Evolutionary conservation across 2,329 filamentous ascomycete species (phyloP).

Genomic region (Thelonectria rubi): DNA sequence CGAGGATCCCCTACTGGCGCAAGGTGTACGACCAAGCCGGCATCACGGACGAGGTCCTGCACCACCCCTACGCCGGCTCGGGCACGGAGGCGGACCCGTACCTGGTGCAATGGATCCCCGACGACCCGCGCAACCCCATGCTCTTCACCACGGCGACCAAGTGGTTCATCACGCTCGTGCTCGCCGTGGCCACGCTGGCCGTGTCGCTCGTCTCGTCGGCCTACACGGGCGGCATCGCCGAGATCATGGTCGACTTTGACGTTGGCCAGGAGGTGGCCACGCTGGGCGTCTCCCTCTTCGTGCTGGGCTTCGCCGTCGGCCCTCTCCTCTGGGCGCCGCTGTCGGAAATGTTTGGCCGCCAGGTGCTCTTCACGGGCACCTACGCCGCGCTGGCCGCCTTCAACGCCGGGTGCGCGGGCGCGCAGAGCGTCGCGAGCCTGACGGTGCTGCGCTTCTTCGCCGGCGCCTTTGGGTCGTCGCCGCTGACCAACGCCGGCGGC

Average conservation of each 20-base stretch:
- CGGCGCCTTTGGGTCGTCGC: slow-evolving; percentile 10
- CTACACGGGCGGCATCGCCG: slow-evolving; percentile 6
- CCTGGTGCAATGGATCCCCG: slow-evolving; percentile 16
- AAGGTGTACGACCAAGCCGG: slow-evolving; percentile 13
- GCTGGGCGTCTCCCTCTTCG: slow-evolving; percentile 15
- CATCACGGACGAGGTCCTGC: slow-evolving; percentile 13
- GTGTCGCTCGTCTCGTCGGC: slow-evolving; percentile 15
- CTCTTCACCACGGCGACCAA: slow-evolving; percentile 3
- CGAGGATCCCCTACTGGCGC: slow-evolving; percentile 16
- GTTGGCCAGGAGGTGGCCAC: slow-evolving; percentile 11
- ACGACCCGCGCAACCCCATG: slow-evolving; percentile 22
- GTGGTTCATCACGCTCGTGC: slow-evolving; percentile 17
- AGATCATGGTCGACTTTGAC: slow-evolving; percentile 4
- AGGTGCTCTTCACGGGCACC: slow-evolving; percentile 8
- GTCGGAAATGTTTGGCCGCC: slow-evolving; percentile 12
- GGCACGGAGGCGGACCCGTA: slow-evolving; percentile 12
- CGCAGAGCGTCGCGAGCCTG: not conserved
- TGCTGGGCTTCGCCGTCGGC: slow-evolving; percentile 11
- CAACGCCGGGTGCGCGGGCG: slow-evolving; percentile 10
- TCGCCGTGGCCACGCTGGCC: slow-evolving; percentile 16
- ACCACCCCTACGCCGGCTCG: slow-evolving; percentile 14
- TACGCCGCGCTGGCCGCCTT: slow-evolving; percentile 11
- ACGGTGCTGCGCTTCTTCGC: slow-evolving; percentile 11
- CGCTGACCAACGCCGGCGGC: slow-evolving; percentile 16
- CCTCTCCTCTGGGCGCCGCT: slow-evolving; percentile 13